Evolutionary conservation across 116 monocot genomes (phyloP).

Genomic region (Dioscorea cayenensis): DNA sequence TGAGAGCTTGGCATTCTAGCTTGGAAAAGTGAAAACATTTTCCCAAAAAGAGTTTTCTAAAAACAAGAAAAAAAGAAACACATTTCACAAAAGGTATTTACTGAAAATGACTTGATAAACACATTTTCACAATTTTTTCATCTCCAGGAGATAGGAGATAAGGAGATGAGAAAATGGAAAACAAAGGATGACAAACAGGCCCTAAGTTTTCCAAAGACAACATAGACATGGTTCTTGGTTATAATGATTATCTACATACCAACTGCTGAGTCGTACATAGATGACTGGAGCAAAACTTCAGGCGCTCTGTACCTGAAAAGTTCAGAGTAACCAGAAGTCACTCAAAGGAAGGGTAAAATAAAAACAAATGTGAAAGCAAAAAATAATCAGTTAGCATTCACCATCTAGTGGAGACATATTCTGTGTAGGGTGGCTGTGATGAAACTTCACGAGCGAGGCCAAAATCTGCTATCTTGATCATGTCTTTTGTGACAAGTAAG

Average conservation of each 20-base stretch:
- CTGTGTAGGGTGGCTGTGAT: slow-evolving; percentile 66
- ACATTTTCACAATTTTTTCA: too few species aligned
- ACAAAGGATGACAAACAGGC: too few species aligned
- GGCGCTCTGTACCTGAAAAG: slow-evolving; percentile 65
- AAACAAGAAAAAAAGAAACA: too few species aligned
- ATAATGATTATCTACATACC: slow-evolving; percentile 33
- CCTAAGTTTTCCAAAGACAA: not conserved
- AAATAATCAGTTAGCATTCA: not conserved
- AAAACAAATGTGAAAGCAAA: not conserved
- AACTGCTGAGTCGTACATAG: slow-evolving; percentile 67
- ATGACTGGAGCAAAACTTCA: slow-evolving; percentile 89
- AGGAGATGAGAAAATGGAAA: too few species aligned
- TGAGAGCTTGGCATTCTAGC: too few species aligned
- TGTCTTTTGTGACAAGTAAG: slow-evolving; percentile 49
- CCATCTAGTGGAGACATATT: slow-evolving; percentile 83
- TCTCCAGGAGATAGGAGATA: too few species aligned
- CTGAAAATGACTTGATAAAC: too few species aligned
- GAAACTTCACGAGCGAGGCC: slow-evolving; percentile 68
- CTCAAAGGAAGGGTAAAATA: not conserved
- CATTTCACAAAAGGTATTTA: too few species aligned
- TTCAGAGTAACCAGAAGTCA: not conserved
- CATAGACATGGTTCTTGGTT: too few species aligned
- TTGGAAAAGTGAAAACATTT: too few species aligned
- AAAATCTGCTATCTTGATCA: slow-evolving; percentile 82
- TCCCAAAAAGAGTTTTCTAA: too few species aligned